Conservation (phyloP, 176 grass and related monocot genomes). For the Juncus effusus region DNA sequence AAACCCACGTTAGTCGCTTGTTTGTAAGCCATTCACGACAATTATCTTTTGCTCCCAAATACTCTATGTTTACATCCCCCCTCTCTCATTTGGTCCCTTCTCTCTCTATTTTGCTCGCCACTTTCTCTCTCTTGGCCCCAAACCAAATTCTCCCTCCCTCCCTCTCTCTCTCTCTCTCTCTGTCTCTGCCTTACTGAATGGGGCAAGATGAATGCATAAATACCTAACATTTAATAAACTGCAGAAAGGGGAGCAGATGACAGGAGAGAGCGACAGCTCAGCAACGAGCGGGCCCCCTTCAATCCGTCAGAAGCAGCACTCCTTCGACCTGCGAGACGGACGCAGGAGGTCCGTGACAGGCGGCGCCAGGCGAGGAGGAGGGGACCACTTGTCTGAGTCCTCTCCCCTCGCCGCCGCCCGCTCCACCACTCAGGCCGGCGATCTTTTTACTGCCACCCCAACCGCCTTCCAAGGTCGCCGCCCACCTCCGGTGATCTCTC, state of each 20-base stretch:
- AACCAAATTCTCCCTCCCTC: neutral
- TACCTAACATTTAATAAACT: constrained; percentile 2
- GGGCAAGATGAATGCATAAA: too few species aligned
- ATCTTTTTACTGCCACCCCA: constrained; percentile 82
- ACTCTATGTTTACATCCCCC: neutral
- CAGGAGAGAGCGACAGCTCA: constrained; percentile 66
- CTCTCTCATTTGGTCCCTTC: neutral
- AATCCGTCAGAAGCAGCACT: constrained; percentile 57
- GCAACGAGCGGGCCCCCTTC: constrained; percentile 63
- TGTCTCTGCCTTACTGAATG: neutral
- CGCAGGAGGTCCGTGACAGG: constrained; percentile 76
- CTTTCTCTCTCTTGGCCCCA: neutral
- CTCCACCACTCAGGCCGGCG: constrained; percentile 80
- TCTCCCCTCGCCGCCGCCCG: constrained; percentile 33
- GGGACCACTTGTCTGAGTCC: constrained; percentile 26
- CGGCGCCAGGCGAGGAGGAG: constrained; percentile 33
- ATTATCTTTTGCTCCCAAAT: constrained; percentile 1
- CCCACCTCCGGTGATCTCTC: constrained; percentile 61
- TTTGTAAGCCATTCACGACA: too few species aligned
- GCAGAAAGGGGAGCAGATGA: constrained; percentile 79
- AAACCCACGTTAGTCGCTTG: too few species aligned
- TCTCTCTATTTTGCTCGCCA: neutral
- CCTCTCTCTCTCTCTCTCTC: neutral
- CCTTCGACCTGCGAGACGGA: constrained; percentile 80
- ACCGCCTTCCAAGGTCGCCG: constrained; percentile 51